Evolutionary conservation across 228 moss, liverwort and hornwort genomes (phyloP).

Genomic region (Sphagnum fallax): DNA sequence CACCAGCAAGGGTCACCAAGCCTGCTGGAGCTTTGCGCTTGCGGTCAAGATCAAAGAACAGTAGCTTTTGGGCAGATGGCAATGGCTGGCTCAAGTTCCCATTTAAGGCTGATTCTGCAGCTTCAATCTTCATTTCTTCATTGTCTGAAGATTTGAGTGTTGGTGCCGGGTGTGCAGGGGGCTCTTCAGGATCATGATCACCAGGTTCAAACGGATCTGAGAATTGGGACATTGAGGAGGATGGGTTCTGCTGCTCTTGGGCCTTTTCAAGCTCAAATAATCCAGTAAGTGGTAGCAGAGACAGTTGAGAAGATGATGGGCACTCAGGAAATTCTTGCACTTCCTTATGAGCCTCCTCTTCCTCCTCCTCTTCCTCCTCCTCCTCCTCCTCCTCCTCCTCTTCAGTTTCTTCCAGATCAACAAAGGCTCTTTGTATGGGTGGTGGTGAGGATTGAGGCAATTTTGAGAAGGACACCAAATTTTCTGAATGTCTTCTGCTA

Average conservation of each 20-base stretch:
- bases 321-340: constrained; percentile 1
- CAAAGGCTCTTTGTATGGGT: constrained; percentile 16
- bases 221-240: constrained; percentile 34
- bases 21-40: constrained; percentile 52
- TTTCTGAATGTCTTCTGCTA: constrained; percentile 1
- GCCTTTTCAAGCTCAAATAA: constrained; percentile 14
- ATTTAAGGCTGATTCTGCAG: neutral
- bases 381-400: too few species aligned
- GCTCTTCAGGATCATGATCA: constrained; percentile 15
- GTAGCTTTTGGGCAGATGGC: constrained; percentile 40
- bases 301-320: constrained; percentile 19
- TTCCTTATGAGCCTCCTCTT: too few species aligned
- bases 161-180: constrained; percentile 28
- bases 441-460: constrained; percentile 20
- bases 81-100: constrained; percentile 22
- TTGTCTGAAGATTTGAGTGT: constrained; percentile 7
- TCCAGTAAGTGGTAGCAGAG: constrained; percentile 11
- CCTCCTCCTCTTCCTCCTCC: too few species aligned
- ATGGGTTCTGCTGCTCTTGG: constrained; percentile 14
- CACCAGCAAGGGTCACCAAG: constrained; percentile 45
- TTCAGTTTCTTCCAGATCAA: too few species aligned
- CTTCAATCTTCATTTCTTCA: constrained; percentile 13
- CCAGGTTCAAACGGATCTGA: constrained; percentile 27
- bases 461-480: too few species aligned
- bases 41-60: constrained; percentile 50